Conservation (phyloP, 345 rosid species). For the Reutealis trisperma region DNA sequence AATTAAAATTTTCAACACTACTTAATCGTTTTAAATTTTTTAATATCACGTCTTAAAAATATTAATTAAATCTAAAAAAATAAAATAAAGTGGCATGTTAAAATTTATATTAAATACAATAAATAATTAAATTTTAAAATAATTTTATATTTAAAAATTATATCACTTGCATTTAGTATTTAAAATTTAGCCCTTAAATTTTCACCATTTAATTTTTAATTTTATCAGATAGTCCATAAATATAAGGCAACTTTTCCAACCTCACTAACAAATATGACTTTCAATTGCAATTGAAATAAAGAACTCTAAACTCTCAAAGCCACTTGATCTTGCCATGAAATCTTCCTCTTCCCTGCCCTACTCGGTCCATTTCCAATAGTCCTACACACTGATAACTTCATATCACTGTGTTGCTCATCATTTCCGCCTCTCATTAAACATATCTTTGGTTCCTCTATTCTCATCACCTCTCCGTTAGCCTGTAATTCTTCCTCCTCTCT, state of each 20-base stretch:
- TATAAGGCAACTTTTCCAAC: conserved; percentile 19
- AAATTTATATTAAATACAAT: no score
- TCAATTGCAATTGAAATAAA: conserved; percentile 17
- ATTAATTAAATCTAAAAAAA: no score
- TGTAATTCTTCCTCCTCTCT: conserved; percentile 75
- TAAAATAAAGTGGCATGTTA: no score
- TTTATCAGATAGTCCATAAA: background rate
- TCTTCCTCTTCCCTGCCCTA: conserved; percentile 78
- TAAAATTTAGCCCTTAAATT: no score
- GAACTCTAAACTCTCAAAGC: conserved; percentile 67
- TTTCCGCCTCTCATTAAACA: conserved; percentile 38
- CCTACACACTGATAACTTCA: conserved; percentile 62
- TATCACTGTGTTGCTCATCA: conserved; percentile 50
- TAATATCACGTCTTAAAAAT: no score
- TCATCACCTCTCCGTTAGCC: conserved; percentile 34
- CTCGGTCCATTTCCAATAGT: conserved; percentile 52
- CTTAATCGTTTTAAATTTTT: no score
- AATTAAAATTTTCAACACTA: background rate
- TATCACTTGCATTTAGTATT: no score
- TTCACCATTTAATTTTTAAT: no score
- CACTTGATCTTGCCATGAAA: conserved; percentile 93
- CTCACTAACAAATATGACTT: conserved; percentile 21
- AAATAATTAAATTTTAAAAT: no score
- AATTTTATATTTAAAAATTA: no score
- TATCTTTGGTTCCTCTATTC: conserved; percentile 43